Conservation (phyloP, 805 yeast species). For the Lipomyces orientalis region DNA sequence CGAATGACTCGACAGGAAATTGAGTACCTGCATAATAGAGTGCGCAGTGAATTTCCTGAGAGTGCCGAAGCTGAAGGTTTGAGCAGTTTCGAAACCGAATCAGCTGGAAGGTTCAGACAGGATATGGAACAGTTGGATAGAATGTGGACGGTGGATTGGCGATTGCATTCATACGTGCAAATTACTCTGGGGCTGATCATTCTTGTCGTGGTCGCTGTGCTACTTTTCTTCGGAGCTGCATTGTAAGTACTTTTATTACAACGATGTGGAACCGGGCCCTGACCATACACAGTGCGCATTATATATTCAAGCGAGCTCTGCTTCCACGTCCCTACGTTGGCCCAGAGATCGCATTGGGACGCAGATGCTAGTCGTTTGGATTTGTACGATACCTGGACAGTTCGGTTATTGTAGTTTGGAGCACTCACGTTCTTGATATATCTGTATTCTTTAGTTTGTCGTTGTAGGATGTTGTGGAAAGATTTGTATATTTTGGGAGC, state of each 20-base stretch:
- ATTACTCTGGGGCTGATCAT: background rate
- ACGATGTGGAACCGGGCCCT: background rate
- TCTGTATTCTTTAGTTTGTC: background rate
- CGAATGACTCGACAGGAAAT: constrained; percentile 1
- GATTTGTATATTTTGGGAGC: background rate
- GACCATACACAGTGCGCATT: background rate
- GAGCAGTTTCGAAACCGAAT: background rate
- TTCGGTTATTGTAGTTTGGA: background rate
- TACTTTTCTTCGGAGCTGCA: background rate
- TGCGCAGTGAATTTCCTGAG: background rate
- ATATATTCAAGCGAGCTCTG: background rate
- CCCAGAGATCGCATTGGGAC: background rate
- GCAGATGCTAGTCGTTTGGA: background rate
- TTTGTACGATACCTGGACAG: background rate
- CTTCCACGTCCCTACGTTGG: background rate
- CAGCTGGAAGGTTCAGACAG: background rate
- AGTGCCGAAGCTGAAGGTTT: background rate
- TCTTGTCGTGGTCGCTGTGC: background rate
- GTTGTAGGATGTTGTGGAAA: background rate
- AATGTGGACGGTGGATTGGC: constrained; percentile 1
- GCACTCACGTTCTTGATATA: background rate
- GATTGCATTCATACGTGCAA: background rate
- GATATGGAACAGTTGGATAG: constrained; percentile 3
- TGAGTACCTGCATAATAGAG: background rate
- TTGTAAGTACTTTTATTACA: background rate